Percentiles rank a stretch among this genome's conserved stretches.
phyloP scores from a whole-genome alignment of 352 stramenopile species.

The Phytophthora quininea region DNA sequence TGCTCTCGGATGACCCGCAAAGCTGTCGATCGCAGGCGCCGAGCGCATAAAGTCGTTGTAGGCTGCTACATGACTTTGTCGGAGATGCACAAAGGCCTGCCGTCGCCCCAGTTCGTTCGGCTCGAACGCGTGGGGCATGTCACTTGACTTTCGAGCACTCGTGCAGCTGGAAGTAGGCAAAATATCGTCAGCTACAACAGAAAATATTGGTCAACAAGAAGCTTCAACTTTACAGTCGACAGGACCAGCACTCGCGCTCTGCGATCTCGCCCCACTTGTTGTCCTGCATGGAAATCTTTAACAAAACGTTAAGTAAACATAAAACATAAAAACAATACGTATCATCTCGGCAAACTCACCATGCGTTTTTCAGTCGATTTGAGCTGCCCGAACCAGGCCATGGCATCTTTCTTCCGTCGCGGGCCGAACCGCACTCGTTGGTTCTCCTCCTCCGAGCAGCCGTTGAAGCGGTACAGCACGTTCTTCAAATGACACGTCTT shows the following conservation, averaged over 20 bases:
- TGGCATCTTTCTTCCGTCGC: slow-evolving; percentile 70
- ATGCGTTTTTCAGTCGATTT: slow-evolving; percentile 89
- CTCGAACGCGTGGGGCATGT: slow-evolving; percentile 70
- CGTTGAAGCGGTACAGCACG: slow-evolving; percentile 79
- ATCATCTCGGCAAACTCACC: slow-evolving; percentile 24
- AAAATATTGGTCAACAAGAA: background rate
- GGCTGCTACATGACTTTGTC: slow-evolving; percentile 55
- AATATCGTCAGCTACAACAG: background rate
- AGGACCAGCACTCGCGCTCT: slow-evolving; percentile 77
- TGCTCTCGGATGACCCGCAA: slow-evolving; percentile 1
- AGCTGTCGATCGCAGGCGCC: slow-evolving; percentile 37
- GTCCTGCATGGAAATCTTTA: slow-evolving; percentile 84
- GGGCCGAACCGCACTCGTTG: slow-evolving; percentile 74
- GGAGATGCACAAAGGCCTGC: slow-evolving; percentile 70
- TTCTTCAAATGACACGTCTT: slow-evolving; percentile 84
- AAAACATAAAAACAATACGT: background rate
- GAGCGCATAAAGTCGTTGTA: slow-evolving; percentile 64
- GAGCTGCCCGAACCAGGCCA: slow-evolving; percentile 74
- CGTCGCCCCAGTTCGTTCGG: slow-evolving; percentile 59
- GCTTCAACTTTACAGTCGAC: slow-evolving; percentile 45
- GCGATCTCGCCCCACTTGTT: slow-evolving; percentile 86
- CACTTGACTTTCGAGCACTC: slow-evolving; percentile 35
- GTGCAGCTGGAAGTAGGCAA: slow-evolving; percentile 52
- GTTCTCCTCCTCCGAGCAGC: slow-evolving; percentile 76
- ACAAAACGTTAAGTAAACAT: background rate